A percentile compares a stretch with the other conserved stretches of the same genome.
These are phyloP conservation scores for Arthrobotrys pseudoclavata DNA, from an alignment of 2,329 filamentous ascomycete genomes.

Conservation along the genomic window DNA sequence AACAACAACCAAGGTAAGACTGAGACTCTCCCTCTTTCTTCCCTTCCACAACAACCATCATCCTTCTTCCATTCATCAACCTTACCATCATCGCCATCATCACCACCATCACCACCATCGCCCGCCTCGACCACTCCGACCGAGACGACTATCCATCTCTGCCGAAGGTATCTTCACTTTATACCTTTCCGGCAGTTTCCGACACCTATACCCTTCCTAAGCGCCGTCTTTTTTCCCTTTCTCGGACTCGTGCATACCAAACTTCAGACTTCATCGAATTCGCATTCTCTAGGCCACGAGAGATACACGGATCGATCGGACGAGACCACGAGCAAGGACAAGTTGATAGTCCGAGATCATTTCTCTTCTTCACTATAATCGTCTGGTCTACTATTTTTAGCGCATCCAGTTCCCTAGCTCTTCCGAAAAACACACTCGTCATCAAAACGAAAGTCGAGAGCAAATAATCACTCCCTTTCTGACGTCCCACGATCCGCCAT, in stretches of 20 bases:
- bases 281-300: conserved; percentile 23
- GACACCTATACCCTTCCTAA: conserved; percentile 19
- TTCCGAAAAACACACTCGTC: conserved; percentile 31
- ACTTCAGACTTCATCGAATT: conserved; percentile 1
- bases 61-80: neutral
- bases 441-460: conserved; percentile 15
- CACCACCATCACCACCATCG: conserved; percentile 2
- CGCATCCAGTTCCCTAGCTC: conserved; percentile 28
- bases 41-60: neutral
- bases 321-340: conserved; percentile 1
- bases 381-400: conserved; percentile 50
- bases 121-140: neutral
- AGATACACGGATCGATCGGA: conserved; percentile 1
- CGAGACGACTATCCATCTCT: neutral
- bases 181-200: conserved; percentile 5
- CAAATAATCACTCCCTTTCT: conserved; percentile 8
- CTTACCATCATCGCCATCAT: neutral
- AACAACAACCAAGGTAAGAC: conserved; percentile 21
- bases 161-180: neutral
- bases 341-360: conserved; percentile 21
- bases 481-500: conserved; percentile 38
- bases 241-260: conserved; percentile 5
- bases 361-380: conserved; percentile 28
- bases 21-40: conserved; percentile 11
- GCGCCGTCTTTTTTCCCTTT: conserved; percentile 9